phyloP scores from a whole-genome alignment of 192 early-diverging fungal genomes.

The Chytriomyces sp. region DNA sequence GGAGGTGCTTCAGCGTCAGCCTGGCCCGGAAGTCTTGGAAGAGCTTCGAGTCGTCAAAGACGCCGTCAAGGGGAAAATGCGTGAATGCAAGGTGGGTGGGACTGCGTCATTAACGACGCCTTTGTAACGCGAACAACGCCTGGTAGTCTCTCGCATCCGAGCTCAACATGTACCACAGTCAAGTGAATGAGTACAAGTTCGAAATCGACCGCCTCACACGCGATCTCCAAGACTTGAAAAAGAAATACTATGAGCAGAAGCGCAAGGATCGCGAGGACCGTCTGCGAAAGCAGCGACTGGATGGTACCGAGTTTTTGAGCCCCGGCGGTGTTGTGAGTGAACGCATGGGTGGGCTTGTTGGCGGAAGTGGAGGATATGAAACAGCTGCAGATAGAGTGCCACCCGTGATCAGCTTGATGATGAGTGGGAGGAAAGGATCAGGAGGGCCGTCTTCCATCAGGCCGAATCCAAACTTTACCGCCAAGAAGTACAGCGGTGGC shows the following conservation, averaged over 20 bases:
- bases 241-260: conserved; percentile 55
- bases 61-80: conserved; percentile 53
- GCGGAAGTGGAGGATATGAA: neutral
- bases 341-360: neutral
- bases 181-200: conserved; percentile 65
- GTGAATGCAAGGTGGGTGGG: conserved; percentile 52
- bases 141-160: conserved; percentile 61
- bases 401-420: neutral
- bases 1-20: conserved; percentile 56
- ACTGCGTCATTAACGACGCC: neutral
- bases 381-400: neutral
- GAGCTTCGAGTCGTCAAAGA: conserved; percentile 53
- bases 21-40: conserved; percentile 60
- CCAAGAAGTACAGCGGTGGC: conserved; percentile 19
- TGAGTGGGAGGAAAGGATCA: neutral
- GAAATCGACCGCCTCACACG: conserved; percentile 59
- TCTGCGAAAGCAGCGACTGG: conserved; percentile 1
- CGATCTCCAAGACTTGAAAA: conserved; percentile 61
- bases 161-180: conserved; percentile 67
- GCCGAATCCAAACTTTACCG: conserved; percentile 4
- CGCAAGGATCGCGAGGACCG: conserved; percentile 24
- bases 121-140: too few relatives aligned
- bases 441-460: neutral
- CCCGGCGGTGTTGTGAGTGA: conserved; percentile 29
- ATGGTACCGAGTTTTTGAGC: neutral